Conservation (phyloP, 2,329 filamentous ascomycete genomes). For the Scorias spongiosa region DNA sequence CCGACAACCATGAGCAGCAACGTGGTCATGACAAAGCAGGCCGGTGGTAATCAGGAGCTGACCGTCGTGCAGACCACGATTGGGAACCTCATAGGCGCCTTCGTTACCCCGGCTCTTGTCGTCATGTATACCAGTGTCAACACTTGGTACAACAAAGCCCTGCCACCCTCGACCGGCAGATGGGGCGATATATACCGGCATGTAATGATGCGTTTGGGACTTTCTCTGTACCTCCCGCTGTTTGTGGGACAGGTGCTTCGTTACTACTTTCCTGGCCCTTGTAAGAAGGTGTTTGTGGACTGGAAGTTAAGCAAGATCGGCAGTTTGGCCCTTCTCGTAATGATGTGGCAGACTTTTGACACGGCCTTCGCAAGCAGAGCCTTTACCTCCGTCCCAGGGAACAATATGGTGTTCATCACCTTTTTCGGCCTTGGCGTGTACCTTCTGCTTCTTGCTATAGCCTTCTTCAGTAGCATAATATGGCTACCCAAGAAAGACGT, state of each 20-base stretch:
- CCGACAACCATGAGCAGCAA: constrained; percentile 61
- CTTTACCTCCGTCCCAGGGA: constrained; percentile 40
- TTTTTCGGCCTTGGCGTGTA: constrained; percentile 53
- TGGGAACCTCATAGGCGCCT: constrained; percentile 54
- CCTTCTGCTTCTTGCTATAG: not conserved
- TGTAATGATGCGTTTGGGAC: constrained; percentile 52
- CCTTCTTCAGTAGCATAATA: constrained; percentile 31
- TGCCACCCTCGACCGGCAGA: constrained; percentile 38
- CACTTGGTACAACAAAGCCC: constrained; percentile 39
- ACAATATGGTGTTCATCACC: constrained; percentile 50
- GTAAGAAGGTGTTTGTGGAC: constrained; percentile 38
- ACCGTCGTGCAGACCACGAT: constrained; percentile 49
- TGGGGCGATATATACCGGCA: constrained; percentile 47
- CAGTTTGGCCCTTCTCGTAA: constrained; percentile 31
- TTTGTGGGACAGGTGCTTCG: constrained; percentile 45
- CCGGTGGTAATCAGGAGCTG: constrained; percentile 41
- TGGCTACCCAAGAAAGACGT: constrained; percentile 46
- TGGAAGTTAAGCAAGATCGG: constrained; percentile 31
- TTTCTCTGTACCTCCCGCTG: constrained; percentile 52
- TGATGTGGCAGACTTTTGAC: constrained; percentile 53
- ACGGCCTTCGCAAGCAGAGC: constrained; percentile 49
- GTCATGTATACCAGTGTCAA: constrained; percentile 43
- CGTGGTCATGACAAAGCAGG: constrained; percentile 55
- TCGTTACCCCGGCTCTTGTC: constrained; percentile 49
- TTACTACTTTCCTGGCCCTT: constrained; percentile 36